A percentile compares a stretch with the other conserved stretches of the same genome.
Evolutionary conservation across 1,284 basidiomycete genomes (phyloP).

Genomic region (Fomitopsis schrenkii): DNA sequence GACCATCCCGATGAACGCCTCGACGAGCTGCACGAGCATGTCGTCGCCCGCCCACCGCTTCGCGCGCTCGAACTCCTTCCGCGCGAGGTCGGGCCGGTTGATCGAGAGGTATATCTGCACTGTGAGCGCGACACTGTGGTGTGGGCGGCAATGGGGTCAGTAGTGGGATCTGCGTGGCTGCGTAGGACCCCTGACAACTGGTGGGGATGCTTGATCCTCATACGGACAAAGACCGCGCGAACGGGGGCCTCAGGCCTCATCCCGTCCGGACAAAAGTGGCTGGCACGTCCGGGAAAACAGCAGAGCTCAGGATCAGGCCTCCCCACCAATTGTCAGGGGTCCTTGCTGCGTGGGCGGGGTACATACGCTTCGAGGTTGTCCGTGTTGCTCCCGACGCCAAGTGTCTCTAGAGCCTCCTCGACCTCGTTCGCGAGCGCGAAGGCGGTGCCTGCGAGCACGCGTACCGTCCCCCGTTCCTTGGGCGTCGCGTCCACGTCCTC

Average conservation of each 20-base stretch:
- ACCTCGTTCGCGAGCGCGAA: conserved; percentile 81
- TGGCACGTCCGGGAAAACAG: too few relatives aligned
- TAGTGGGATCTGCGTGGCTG: neutral
- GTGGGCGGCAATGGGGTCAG: neutral
- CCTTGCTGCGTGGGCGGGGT: neutral
- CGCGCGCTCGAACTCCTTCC: conserved; percentile 72
- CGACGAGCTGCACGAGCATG: conserved; percentile 84
- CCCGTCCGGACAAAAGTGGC: too few relatives aligned
- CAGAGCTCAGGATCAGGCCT: too few relatives aligned
- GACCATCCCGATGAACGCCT: conserved; percentile 82
- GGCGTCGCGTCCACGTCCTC: conserved; percentile 64
- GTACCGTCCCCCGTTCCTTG: conserved; percentile 66
- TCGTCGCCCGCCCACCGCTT: conserved; percentile 88
- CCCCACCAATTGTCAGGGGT: too few relatives aligned
- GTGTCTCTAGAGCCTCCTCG: conserved; percentile 88
- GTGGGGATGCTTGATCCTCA: too few relatives aligned
- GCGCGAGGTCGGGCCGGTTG: conserved; percentile 4
- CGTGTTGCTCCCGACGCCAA: conserved; percentile 65
- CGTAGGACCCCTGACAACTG: too few relatives aligned
- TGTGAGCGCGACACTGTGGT: conserved; percentile 7
- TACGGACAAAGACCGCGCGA: too few relatives aligned
- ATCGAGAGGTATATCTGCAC: conserved; percentile 5
- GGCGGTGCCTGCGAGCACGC: conserved; percentile 79
- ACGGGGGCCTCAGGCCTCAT: too few relatives aligned
- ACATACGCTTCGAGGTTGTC: conserved; percentile 86